Conservation (phyloP, 2,329 filamentous ascomycete genomes). For the Diaporthe longicolla region DNA sequence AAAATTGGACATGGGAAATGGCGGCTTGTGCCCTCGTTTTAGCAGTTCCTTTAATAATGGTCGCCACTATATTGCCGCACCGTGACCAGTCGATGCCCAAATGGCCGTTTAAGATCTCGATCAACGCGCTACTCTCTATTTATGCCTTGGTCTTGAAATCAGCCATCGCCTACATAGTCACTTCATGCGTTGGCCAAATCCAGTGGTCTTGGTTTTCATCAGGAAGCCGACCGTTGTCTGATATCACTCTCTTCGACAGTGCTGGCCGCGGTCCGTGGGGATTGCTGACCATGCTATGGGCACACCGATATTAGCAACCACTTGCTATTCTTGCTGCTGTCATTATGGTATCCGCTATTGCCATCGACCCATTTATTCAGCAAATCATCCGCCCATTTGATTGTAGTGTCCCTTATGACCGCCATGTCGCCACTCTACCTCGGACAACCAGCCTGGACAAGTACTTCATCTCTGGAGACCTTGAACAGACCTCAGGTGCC, state of each 20-base stretch:
- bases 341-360: background rate
- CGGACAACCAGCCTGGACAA: background rate
- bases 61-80: background rate
- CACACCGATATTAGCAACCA: background rate
- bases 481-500: background rate
- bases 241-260: background rate
- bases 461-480: background rate
- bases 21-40: background rate
- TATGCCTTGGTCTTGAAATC: background rate
- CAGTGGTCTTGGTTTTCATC: constrained; percentile 3
- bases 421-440: background rate
- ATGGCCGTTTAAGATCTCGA: background rate
- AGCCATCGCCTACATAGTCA: background rate
- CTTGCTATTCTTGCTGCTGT: background rate
- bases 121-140: constrained; percentile 6
- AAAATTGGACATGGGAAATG: background rate
- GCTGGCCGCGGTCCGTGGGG: background rate
- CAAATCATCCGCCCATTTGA: background rate
- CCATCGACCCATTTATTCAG: constrained; percentile 2
- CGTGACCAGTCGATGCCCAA: background rate
- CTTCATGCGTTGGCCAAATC: background rate
- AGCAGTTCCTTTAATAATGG: background rate
- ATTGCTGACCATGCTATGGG: background rate
- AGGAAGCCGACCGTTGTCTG: background rate
- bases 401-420: background rate